A percentile compares a stretch with the other conserved stretches of the same genome.
Evolutionary conservation across 208 protist genomes (phyloP).

Genomic region (Angomonas desouzai): DNA sequence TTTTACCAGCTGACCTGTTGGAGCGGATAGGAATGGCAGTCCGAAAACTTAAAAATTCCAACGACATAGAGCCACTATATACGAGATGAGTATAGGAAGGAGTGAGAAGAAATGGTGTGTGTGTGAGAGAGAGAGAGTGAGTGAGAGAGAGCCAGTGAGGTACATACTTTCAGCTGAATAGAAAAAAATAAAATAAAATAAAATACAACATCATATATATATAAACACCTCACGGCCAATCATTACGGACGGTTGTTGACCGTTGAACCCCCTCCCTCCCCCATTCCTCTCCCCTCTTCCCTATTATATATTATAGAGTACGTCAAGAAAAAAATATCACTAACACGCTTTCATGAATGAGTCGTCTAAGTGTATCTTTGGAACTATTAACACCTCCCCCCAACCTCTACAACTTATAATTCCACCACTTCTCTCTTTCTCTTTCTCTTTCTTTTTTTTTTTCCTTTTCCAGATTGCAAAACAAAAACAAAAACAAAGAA

Average conservation of each 20-base stretch:
- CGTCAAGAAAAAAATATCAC: background rate
- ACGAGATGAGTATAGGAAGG: background rate
- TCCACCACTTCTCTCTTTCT: background rate
- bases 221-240: too few relatives aligned
- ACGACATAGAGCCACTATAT: conserved; percentile 1
- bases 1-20: background rate
- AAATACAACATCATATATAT: too few relatives aligned
- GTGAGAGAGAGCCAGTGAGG: too few relatives aligned
- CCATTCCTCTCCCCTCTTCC: too few relatives aligned
- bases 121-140: too few relatives aligned
- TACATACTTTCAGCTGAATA: too few relatives aligned
- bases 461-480: background rate
- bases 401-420: background rate
- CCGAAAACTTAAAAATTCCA: conserved; percentile 1
- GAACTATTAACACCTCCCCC: background rate
- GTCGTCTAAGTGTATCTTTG: background rate
- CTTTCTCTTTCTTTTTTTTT: conserved; percentile 8
- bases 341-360: background rate
- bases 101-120: background rate
- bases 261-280: too few relatives aligned
- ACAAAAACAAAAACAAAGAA: too few relatives aligned
- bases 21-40: background rate
- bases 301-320: too few relatives aligned
- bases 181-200: too few relatives aligned
- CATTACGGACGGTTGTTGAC: too few relatives aligned